A percentile compares a stretch with the other conserved stretches of the same genome.
Evolutionary conservation across 192 early-diverging fungal species (phyloP).

Genomic region (Lunasporangiospora selenospora): DNA sequence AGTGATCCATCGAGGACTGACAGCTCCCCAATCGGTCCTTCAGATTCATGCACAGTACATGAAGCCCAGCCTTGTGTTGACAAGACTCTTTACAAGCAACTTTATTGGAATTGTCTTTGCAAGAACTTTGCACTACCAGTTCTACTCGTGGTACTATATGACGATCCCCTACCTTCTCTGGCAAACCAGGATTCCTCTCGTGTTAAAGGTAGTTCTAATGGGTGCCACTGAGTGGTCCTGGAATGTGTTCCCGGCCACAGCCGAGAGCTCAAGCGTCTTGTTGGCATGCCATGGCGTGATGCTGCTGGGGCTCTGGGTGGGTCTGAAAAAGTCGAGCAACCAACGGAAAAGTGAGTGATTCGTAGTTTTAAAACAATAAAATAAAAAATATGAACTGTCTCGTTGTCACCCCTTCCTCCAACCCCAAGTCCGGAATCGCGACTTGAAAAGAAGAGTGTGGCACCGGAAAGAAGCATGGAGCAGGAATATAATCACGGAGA

Average conservation of each 20-base stretch:
- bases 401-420: no score
- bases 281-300: slow-evolving; percentile 31
- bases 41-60: slow-evolving; percentile 25
- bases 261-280: slow-evolving; percentile 35
- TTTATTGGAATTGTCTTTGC: slow-evolving; percentile 91
- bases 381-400: no score
- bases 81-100: slow-evolving; percentile 83
- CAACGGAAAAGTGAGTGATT: no score
- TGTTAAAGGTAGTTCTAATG: slow-evolving; percentile 37
- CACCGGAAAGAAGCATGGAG: no score
- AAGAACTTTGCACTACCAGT: slow-evolving; percentile 94
- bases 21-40: slow-evolving; percentile 6
- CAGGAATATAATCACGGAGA: slow-evolving; percentile 7
- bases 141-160: slow-evolving; percentile 95
- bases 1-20: slow-evolving; percentile 28
- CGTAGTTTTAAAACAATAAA: no score
- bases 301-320: slow-evolving; percentile 42
- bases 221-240: slow-evolving; percentile 75
- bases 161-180: slow-evolving; percentile 84
- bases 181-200: slow-evolving; percentile 48
- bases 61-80: slow-evolving; percentile 52
- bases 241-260: slow-evolving; percentile 90
- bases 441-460: no score
- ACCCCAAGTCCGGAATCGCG: no score
- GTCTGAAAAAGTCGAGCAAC: no score